Evolutionary conservation across 805 yeast genomes (phyloP).

Genomic region (Candida lessepsii): DNA sequence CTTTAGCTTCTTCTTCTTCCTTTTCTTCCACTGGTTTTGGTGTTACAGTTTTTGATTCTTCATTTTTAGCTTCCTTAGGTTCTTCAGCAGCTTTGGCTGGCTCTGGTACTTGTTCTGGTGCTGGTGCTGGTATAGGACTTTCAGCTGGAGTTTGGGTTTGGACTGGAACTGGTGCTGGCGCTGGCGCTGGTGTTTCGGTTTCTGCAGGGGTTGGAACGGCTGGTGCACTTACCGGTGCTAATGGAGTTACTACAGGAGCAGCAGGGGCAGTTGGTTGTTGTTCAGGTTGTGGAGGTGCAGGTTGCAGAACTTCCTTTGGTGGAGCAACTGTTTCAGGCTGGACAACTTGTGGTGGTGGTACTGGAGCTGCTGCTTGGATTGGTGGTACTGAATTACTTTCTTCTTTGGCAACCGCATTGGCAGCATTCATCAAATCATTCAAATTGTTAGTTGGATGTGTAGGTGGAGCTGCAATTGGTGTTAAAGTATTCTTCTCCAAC

Average conservation of each 20-base stretch:
- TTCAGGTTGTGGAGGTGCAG: constrained; percentile 4
- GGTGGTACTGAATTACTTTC: constrained; percentile 8
- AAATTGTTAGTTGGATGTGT: constrained; percentile 17
- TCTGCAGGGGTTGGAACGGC: background rate
- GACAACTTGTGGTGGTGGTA: constrained; percentile 2
- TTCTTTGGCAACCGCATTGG: constrained; percentile 19
- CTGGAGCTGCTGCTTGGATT: constrained; percentile 7
- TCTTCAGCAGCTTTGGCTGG: background rate
- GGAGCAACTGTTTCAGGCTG: constrained; percentile 4
- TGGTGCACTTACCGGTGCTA: constrained; percentile 2
- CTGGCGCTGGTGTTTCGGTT: constrained; percentile 4
- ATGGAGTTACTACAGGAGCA: background rate
- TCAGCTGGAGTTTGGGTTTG: constrained; percentile 7
- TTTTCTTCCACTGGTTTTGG: constrained; percentile 5
- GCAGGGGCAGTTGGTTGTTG: constrained; percentile 8
- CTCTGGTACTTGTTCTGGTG: constrained; percentile 1
- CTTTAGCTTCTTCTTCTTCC: constrained; percentile 11
- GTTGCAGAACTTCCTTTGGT: background rate
- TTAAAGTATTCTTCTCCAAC: constrained; percentile 12
- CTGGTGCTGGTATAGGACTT: constrained; percentile 10
- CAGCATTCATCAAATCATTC: constrained; percentile 31
- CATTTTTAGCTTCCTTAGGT: background rate
- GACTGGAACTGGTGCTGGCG: constrained; percentile 9
- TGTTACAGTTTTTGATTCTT: constrained; percentile 3
- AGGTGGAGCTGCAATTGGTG: constrained; percentile 1